These are phyloP conservation scores for Mycena sp. DNA, from an alignment of 1,284 basidiomycete species.

Conservation along the genomic window DNA sequence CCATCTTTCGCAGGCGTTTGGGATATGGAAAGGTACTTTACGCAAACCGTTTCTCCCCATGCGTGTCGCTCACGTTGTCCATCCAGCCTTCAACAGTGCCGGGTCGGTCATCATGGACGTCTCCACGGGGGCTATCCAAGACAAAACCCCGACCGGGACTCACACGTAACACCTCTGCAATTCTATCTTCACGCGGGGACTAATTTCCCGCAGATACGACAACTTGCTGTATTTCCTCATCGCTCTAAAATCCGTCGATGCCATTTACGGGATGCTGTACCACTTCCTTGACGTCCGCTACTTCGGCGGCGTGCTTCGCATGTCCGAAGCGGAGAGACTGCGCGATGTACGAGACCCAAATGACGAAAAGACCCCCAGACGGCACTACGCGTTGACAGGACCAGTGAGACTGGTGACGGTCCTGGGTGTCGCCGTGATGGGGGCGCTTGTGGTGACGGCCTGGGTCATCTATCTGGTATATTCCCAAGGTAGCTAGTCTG, in stretches of 20 bases:
- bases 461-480: constrained; percentile 18
- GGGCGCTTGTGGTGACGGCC: constrained; percentile 3
- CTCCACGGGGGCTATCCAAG: constrained; percentile 19
- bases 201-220: constrained; percentile 1
- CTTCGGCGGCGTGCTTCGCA: constrained; percentile 12
- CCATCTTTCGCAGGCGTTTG: constrained; percentile 7
- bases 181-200: neutral
- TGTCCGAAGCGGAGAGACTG: constrained; percentile 11
- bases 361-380: neutral
- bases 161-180: constrained; percentile 1
- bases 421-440: neutral
- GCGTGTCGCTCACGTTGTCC: neutral
- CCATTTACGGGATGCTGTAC: constrained; percentile 19
- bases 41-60: too few relatives aligned
- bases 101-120: constrained; percentile 19
- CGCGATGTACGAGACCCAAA: neutral
- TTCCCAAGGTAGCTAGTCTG: too few relatives aligned
- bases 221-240: constrained; percentile 24
- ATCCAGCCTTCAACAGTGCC: constrained; percentile 18
- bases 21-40: constrained; percentile 12
- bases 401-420: constrained; percentile 10
- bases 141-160: constrained; percentile 11
- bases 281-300: constrained; percentile 10
- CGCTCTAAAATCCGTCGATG: constrained; percentile 17
- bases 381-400: neutral